A percentile compares a stretch with the other conserved stretches of the same genome.
phyloP scores from a whole-genome alignment of 345 rosid genomes.

The Kernera saxatilis region DNA sequence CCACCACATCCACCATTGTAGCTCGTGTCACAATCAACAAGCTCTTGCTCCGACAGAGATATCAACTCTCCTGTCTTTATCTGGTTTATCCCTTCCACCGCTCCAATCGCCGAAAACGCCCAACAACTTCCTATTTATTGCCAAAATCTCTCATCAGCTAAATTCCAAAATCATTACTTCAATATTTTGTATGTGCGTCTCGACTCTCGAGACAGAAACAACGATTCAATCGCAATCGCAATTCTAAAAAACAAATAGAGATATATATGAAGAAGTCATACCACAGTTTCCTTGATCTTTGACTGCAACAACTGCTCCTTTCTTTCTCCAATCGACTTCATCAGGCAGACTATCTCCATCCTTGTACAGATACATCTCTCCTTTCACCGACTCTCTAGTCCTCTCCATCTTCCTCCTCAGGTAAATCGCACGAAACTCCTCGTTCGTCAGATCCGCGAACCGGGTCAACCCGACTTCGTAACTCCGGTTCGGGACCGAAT shows the following conservation, averaged over 20 bases:
- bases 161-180: neutral
- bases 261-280: neutral
- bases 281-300: slow-evolving; percentile 57
- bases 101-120: slow-evolving; percentile 76
- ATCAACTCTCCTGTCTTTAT: slow-evolving; percentile 63
- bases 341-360: slow-evolving; percentile 37
- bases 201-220: neutral
- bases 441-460: slow-evolving; percentile 77
- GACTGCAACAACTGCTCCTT: slow-evolving; percentile 42
- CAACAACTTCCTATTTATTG: slow-evolving; percentile 64
- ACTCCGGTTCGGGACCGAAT: slow-evolving; percentile 32
- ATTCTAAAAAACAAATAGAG: neutral
- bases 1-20: slow-evolving; percentile 70
- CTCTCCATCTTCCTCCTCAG: slow-evolving; percentile 35
- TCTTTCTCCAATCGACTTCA: slow-evolving; percentile 46
- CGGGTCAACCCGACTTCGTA: slow-evolving; percentile 52
- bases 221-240: slow-evolving; percentile 5
- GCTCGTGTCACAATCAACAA: slow-evolving; percentile 63
- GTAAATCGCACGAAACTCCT: slow-evolving; percentile 43
- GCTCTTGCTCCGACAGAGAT: slow-evolving; percentile 63
- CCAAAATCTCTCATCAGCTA: neutral
- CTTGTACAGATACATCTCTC: slow-evolving; percentile 29
- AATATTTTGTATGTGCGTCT: neutral
- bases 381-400: slow-evolving; percentile 1
- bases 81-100: slow-evolving; percentile 74